phyloP scores from a whole-genome alignment of 345 rosid genomes.

The Pseudoturritis turrita region DNA sequence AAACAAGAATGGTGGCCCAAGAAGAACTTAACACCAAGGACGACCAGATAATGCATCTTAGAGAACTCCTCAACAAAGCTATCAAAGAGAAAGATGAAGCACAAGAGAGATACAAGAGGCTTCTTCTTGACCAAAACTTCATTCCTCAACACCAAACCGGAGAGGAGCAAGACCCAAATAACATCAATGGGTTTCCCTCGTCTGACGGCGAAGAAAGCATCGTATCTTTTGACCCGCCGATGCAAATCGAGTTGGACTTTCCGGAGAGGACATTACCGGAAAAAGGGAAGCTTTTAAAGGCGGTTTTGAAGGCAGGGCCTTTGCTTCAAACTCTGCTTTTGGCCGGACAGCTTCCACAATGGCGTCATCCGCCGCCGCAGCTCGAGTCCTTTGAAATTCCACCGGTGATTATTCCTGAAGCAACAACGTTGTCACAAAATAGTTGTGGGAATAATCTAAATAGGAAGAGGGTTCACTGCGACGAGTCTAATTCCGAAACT shows the following conservation, averaged over 20 bases:
- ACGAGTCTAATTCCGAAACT: constrained; percentile 43
- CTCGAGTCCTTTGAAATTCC: constrained; percentile 88
- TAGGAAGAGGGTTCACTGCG: constrained; percentile 59
- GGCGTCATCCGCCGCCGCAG: constrained; percentile 98
- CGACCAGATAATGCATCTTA: constrained; percentile 54
- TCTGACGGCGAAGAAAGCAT: constrained; percentile 95
- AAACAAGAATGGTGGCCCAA: constrained; percentile 57
- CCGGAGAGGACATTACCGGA: constrained; percentile 43
- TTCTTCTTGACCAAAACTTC: constrained; percentile 49
- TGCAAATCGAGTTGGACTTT: constrained; percentile 14
- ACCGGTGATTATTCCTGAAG: constrained; percentile 68
- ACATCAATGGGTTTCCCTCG: constrained; percentile 59
- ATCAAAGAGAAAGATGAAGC: constrained; percentile 70
- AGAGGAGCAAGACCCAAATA: constrained; percentile 49
- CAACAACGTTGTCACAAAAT: constrained; percentile 33
- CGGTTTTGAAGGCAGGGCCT: constrained; percentile 96
- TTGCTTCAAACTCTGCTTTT: constrained; percentile 83
- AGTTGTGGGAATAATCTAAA: constrained; percentile 44
- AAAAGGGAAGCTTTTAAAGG: constrained; percentile 93
- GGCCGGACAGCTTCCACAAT: constrained; percentile 94
- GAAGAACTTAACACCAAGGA: constrained; percentile 78
- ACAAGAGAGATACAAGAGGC: constrained; percentile 53
- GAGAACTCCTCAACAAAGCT: constrained; percentile 47
- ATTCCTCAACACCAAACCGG: constrained; percentile 54
- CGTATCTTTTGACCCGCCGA: constrained; percentile 56